phyloP scores from a whole-genome alignment of 2,329 filamentous ascomycete genomes.

The Paraphaeosphaeria minitans region DNA sequence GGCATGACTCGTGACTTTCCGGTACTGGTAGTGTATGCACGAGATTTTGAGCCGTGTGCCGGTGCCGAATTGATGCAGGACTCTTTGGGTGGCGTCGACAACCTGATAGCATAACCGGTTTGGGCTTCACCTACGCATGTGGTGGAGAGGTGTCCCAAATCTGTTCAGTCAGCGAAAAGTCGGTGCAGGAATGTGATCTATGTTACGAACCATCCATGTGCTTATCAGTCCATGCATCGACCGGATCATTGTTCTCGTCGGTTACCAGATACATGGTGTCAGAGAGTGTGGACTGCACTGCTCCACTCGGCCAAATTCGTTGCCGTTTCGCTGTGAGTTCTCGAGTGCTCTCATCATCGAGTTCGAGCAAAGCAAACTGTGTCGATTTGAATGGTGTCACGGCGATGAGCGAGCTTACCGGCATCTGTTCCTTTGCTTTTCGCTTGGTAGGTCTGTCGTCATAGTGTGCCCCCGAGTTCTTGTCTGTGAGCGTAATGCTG shows the following conservation, averaged over 20 bases:
- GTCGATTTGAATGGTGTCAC: not conserved
- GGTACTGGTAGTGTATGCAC: slow-evolving; percentile 11
- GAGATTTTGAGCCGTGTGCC: slow-evolving; percentile 1
- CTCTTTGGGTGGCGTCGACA: slow-evolving; percentile 1
- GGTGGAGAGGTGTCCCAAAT: slow-evolving; percentile 10
- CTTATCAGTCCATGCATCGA: not conserved
- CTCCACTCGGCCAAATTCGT: slow-evolving; percentile 9
- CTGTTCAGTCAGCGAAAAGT: slow-evolving; percentile 1
- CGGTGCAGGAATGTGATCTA: not conserved
- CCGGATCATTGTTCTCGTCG: not conserved
- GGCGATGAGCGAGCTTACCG: not conserved
- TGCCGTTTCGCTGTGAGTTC: slow-evolving; percentile 19
- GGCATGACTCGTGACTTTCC: slow-evolving; percentile 10
- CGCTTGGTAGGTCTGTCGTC: not conserved
- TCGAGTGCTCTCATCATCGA: slow-evolving; percentile 12
- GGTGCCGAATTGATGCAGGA: not conserved
- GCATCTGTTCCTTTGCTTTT: slow-evolving; percentile 14
- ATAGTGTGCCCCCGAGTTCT: not conserved
- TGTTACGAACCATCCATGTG: not conserved
- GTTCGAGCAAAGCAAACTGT: slow-evolving; percentile 15
- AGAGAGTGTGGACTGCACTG: not conserved
- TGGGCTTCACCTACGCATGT: slow-evolving; percentile 11
- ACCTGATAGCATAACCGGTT: not conserved
- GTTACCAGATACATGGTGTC: not conserved
- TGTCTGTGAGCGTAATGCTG: not conserved